Base-by-base conservation (phyloP, 257 asterid genomes). In the Prunella vulgaris region DNA sequence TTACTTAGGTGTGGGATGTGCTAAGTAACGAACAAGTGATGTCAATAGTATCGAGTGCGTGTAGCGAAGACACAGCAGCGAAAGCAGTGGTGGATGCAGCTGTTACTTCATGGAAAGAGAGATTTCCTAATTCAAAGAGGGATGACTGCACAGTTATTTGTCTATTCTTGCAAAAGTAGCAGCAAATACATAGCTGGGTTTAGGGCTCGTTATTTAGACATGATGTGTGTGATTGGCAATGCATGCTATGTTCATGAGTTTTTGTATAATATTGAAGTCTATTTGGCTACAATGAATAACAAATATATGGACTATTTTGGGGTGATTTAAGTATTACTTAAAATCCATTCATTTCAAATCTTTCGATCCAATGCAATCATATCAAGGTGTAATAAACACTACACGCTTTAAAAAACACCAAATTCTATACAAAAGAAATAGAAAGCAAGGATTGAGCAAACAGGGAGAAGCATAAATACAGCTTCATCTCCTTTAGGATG, bases 1-100 rank as follows among this genome's bases (percentile, higher is more conserved):
- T 40, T 3, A 35, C 5, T 51, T 72, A 92, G 98, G 96, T 92
- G 57, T 92, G 97, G 97, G 97, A 92, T 71, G 96, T 90, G 71
- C 62, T 92, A 17, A 85, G 80, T 37, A 92, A 92, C 20, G 86
- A 90, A 13, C 53, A 84, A 73, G 97, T 88, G 6, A 28, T 75
- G 54, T 64, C 80, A 1, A 74, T 85, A 51, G 96, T 92, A 5
- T 79, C 80, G 9, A 62, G 78, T 10, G 71, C 90, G 1, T 40
- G 64, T 2, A 82, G 58, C 28, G 84, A 79, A 80, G 90, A 81
- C 64, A 81, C 32, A 24, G 96, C 96, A 35, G 90, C 98, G 35
- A 80, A 80, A 57, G 84, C 87, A 64, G 90, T 92, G 27, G 92
- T 86, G 27, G 88, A 92, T 48, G 92, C 88, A 20, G 84, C 97